A percentile compares a stretch with the other conserved stretches of the same genome.
Evolutionary conservation across 805 yeast genomes (phyloP).

Genomic region (Teunomyces aglyptinius): DNA sequence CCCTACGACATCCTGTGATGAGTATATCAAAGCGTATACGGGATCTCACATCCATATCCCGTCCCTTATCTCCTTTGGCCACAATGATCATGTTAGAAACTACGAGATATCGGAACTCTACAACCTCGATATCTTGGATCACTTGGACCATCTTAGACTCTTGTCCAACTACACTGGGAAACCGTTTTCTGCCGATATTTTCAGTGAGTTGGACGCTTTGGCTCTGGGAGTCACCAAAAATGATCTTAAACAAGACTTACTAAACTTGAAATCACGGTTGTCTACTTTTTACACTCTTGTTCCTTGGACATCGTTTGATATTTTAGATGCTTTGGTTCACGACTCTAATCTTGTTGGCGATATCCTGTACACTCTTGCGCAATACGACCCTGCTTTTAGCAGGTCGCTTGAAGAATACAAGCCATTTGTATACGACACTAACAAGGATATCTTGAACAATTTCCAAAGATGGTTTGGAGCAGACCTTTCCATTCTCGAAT

Average conservation of each 20-base stretch:
- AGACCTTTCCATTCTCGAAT: background rate
- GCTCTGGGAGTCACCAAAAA: background rate
- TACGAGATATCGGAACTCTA: constrained; percentile 20
- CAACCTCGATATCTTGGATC: constrained; percentile 14
- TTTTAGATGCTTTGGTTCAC: background rate
- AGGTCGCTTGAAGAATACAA: background rate
- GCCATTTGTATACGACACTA: background rate
- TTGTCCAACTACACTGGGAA: constrained; percentile 4
- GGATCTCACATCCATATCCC: background rate
- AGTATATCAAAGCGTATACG: background rate
- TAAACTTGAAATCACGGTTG: background rate
- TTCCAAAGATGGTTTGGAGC: background rate
- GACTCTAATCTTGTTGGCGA: background rate
- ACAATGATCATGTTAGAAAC: constrained; percentile 13
- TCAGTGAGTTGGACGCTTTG: constrained; percentile 11
- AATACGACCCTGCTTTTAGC: background rate
- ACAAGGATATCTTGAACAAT: background rate
- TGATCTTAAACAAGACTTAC: background rate
- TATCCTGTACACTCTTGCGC: background rate
- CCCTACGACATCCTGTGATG: background rate
- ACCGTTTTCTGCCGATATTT: constrained; percentile 13
- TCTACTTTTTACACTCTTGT: background rate
- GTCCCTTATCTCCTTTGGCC: background rate
- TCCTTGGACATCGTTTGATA: constrained; percentile 1
- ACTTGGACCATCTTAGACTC: constrained; percentile 15